These are phyloP conservation scores for Termitomyces sp. DNA, from an alignment of 768 basidiomycete genomes.

Conservation along the genomic window DNA sequence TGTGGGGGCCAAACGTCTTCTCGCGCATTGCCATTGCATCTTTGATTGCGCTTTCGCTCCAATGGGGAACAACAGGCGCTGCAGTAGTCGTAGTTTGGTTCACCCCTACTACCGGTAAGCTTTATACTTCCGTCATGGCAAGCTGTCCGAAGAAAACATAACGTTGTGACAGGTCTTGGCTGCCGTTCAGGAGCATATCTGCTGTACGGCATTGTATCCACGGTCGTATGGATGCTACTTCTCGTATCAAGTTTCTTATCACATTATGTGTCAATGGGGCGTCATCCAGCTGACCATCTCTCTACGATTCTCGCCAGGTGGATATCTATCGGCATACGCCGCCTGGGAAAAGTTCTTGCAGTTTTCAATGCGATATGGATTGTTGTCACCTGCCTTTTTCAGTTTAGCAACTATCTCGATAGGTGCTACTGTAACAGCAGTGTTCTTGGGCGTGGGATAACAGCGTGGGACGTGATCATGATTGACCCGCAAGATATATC, in stretches of 20 bases:
- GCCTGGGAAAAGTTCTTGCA: constrained; percentile 28
- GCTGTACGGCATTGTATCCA: constrained; percentile 28
- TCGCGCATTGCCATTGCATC: constrained; percentile 21
- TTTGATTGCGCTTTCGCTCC: constrained; percentile 20
- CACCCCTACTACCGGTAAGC: constrained; percentile 24
- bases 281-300: not conserved
- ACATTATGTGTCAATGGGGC: constrained; percentile 18
- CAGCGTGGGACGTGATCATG: constrained; percentile 29
- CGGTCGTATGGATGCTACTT: constrained; percentile 29
- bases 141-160: not conserved
- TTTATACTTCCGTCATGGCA: not conserved
- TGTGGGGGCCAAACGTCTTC: constrained; percentile 20
- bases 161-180: constrained; percentile 24
- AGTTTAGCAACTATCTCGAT: constrained; percentile 30
- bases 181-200: constrained; percentile 31
- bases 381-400: constrained; percentile 26
- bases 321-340: constrained; percentile 25
- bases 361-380: constrained; percentile 29
- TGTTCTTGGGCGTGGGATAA: constrained; percentile 22
- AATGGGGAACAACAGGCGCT: constrained; percentile 29
- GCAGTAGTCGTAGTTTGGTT: constrained; percentile 24
- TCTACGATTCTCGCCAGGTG: constrained; percentile 12
- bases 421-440: constrained; percentile 36
- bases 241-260: constrained; percentile 28
- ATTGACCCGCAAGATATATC: constrained; percentile 18